These are phyloP conservation scores for Ploettnerulaceae sp. DNA, from an alignment of 2,329 filamentous ascomycete genomes.

Conservation along the genomic window DNA sequence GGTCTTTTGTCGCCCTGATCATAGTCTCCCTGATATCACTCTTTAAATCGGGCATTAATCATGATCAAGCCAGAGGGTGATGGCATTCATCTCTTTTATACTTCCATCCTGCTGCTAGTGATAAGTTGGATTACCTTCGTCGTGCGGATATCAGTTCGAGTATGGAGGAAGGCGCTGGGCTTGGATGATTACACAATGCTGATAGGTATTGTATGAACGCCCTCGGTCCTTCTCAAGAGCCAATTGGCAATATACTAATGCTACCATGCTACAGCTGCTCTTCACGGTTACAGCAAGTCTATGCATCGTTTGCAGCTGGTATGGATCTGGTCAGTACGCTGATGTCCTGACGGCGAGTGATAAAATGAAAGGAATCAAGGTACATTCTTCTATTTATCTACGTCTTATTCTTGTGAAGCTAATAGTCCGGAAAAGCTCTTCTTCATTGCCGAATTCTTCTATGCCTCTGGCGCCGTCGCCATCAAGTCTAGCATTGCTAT, in stretches of 20 bases:
- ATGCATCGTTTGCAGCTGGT: conserved; percentile 30
- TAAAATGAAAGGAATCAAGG: conserved; percentile 26
- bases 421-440: conserved; percentile 31
- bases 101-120: conserved; percentile 25
- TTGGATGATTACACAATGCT: conserved; percentile 30
- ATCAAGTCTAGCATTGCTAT: conserved; percentile 34
- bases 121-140: conserved; percentile 27
- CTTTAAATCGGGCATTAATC: conserved; percentile 20
- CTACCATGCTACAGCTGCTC: conserved; percentile 27
- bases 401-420: not conserved
- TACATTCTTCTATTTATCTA: conserved; percentile 8
- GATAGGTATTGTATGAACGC: conserved; percentile 25
- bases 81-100: conserved; percentile 27
- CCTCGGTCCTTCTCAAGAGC: not conserved
- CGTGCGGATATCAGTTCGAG: conserved; percentile 24
- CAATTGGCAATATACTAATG: conserved; percentile 1
- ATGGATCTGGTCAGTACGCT: conserved; percentile 29
- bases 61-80: conserved; percentile 23
- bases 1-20: too few species aligned
- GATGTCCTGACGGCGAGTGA: conserved; percentile 11
- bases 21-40: not conserved
- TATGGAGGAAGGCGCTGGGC: conserved; percentile 29
- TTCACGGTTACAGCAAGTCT: conserved; percentile 28
- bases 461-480: conserved; percentile 32
- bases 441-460: conserved; percentile 38